Base-by-base conservation (phyloP, 768 basidiomycete species). In the Mycena amicta region DNA sequence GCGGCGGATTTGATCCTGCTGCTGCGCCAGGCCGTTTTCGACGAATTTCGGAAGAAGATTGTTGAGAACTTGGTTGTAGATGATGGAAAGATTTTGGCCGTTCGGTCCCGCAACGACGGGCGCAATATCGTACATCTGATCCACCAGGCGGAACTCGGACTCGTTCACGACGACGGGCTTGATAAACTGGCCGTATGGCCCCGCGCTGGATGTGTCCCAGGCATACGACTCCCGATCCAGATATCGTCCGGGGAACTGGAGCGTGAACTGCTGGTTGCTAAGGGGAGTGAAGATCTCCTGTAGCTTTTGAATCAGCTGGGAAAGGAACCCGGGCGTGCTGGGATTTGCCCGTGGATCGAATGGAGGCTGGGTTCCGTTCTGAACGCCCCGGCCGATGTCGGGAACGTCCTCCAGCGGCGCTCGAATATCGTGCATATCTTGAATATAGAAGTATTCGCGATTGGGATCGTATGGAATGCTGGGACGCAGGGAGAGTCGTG, bases 101-200 rank as follows among this genome's bases (percentile, higher is more conserved):
- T 67, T 71, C 22, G 68, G 67, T 15, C 69, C 70, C 0, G 39
- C 63, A 4, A 71, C 65, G 25, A 67, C 63, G 5, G 56, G 45
- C 4, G 55, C 58, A 13, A 68, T 45, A 50, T 71, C 68, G 53
- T 67, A 70, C 3, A 71, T 59, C 55, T 71, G 67, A 45, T 71
- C 70, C 2, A 67, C 67, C 13, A 71, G 65, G 4, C 68, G 52
- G 49, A 71, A 71, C 43, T 71, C 70, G 43, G 66, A 60, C 54
- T 71, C 68, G 54, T 68, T 71, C 29, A 71, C 70, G 1, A 59
- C 67, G 1, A 64, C 65, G 2, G 70, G 70, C 55, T 71, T 71
- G 52, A 68, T 50, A 56, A 71, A 69, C 43, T 67, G 68, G 8
- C 68, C 68, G 55, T 71, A 71, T n/a, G 67, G 61, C 1, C 70